Evolutionary conservation across 495 filamentous ascomycete genomes (phyloP), one percentile per base, ranked within the genome.

Genomic region (Tuber melanosporum): DNA sequence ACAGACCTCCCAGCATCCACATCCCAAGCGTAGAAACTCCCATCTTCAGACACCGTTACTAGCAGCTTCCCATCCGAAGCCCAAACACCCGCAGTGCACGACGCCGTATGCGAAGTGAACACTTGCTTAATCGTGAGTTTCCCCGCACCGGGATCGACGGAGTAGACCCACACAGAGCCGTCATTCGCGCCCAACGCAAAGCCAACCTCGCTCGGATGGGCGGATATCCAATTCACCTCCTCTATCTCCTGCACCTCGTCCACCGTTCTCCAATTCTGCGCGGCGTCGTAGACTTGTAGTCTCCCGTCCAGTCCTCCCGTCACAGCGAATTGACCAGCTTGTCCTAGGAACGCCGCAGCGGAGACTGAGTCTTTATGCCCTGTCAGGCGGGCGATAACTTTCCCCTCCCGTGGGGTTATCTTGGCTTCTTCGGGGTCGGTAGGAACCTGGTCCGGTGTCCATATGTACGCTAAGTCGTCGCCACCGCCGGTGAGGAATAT

Each of bases 151-250:
- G 88, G 84, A 80, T 96, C 91, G 82, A 98, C 88, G 10, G 89
- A 90, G 85, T 98, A 95, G 9, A 99, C 91, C 96, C 96, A 99
- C 9, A 97, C 93, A 71, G 90, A 92, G 70, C 96, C 96, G 83
- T 99, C 95, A n/a, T 88, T 92, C 57, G 94, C 93, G 52, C 96
- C 96, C 36, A 98, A 84, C 0, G 96, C 96, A 78, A 99, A 82
- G n/a, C 92, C 90, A 84, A 86, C 84, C 26, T 88, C 84, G 32
- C 88, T 87, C 3, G 95, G 95, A 83, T 92, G 97, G 0, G 93
- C 87, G 0, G 87, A 84, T 9, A 98, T 85, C 93, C 94, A 99
- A 86, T 96, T 96, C 77, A 99, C 91, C 84, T 98, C 95, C 77
- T 95, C 91, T 2, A 97, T 94, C 84, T 99, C 96, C 85, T 92